Percentiles rank a stretch among this genome's conserved stretches.
These are phyloP conservation scores for Colletotrichum acutatum DNA, from an alignment of 2,329 filamentous ascomycete genomes.

Conservation along the genomic window DNA sequence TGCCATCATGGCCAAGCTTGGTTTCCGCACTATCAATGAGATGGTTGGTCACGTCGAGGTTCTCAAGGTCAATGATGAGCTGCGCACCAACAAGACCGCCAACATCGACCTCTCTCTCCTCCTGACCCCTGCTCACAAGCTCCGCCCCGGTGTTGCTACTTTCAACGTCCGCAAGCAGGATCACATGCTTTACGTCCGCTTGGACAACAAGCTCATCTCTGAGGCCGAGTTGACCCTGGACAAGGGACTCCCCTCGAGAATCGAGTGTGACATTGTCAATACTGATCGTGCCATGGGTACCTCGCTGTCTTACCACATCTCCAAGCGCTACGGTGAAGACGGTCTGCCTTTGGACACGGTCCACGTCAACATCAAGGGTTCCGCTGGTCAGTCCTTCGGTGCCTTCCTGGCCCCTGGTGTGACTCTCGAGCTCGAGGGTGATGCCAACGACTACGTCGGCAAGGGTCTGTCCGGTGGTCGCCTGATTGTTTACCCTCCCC, in stretches of 20 bases:
- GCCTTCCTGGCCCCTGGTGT: slow-evolving; percentile 93
- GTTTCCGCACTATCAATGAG: slow-evolving; percentile 95
- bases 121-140: slow-evolving; percentile 93
- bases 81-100: slow-evolving; percentile 87
- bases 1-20: slow-evolving; percentile 96
- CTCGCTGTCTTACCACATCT: slow-evolving; percentile 95
- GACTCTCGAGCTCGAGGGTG: slow-evolving; percentile 93
- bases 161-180: slow-evolving; percentile 99
- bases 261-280: slow-evolving; percentile 97
- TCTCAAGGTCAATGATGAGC: slow-evolving; percentile 86
- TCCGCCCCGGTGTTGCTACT: slow-evolving; percentile 92
- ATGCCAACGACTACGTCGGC: slow-evolving; percentile 96
- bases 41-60: slow-evolving; percentile 95
- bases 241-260: slow-evolving; percentile 90
- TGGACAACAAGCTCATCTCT: slow-evolving; percentile 97
- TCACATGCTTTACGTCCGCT: slow-evolving; percentile 88
- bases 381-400: slow-evolving; percentile 95
- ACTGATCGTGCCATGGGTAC: slow-evolving; percentile 95
- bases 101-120: slow-evolving; percentile 95
- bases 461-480: slow-evolving; percentile 95
- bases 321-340: slow-evolving; percentile 88
- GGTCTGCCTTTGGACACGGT: slow-evolving; percentile 93
- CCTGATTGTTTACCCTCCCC: slow-evolving; percentile 91
- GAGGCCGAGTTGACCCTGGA: slow-evolving; percentile 95
- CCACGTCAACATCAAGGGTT: slow-evolving; percentile 96